Conservation (phyloP, 305 asterid genomes). For the Fraxinus nigra region DNA sequence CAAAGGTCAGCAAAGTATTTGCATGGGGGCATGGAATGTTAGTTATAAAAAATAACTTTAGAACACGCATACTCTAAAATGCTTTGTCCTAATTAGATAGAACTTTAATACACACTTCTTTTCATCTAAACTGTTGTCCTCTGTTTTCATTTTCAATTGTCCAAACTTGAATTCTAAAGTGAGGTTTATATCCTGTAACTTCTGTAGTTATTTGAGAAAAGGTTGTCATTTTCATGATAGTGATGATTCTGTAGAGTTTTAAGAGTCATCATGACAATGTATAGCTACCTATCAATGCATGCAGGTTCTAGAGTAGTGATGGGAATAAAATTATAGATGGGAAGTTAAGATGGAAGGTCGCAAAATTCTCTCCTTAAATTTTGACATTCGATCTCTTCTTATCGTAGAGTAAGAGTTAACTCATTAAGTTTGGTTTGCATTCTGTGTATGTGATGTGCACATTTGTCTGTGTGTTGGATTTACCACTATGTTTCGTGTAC, state of each 20-base stretch:
- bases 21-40: background rate
- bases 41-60: background rate
- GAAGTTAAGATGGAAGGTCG: background rate
- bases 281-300: background rate
- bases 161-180: background rate
- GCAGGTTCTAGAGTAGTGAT: background rate
- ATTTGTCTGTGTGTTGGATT: background rate
- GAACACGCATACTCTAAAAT: background rate
- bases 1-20: background rate
- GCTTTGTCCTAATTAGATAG: background rate
- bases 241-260: background rate
- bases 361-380: background rate
- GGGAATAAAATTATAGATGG: background rate
- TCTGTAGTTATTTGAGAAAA: background rate
- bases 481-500: background rate
- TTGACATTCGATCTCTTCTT: background rate
- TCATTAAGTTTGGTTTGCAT: background rate
- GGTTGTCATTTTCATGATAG: background rate
- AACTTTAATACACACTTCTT: background rate
- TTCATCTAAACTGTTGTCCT: background rate
- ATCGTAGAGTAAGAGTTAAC: background rate
- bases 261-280: background rate
- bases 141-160: background rate
- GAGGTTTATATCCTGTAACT: background rate
- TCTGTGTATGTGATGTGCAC: background rate